Evolutionary conservation across 306 rosid species (phyloP).

Genomic region (Vachellia pachyceras): DNA sequence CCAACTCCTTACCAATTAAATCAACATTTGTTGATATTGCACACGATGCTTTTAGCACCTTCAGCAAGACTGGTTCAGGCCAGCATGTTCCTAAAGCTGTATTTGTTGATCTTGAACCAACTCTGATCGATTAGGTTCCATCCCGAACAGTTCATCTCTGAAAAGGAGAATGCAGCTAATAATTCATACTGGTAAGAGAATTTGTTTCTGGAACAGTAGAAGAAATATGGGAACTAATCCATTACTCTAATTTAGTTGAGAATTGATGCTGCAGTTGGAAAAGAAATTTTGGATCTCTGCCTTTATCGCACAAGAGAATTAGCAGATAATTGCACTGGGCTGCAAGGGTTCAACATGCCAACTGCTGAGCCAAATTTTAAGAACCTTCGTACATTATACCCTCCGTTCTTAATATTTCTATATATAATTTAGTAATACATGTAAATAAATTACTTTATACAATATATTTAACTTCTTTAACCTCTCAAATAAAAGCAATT

Average conservation of each 20-base stretch:
- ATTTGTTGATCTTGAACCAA: slow-evolving; percentile 91
- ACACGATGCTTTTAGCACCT: slow-evolving; percentile 83
- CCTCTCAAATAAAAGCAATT: no score
- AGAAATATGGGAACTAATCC: not conserved
- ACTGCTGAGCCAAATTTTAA: no score
- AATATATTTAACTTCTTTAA: no score
- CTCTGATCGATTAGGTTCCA: slow-evolving; percentile 96
- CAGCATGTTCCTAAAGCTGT: slow-evolving; percentile 95
- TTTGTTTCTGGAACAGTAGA: not conserved
- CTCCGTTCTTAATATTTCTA: no score
- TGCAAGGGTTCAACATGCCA: slow-evolving; percentile 56
- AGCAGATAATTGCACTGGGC: slow-evolving; percentile 96
- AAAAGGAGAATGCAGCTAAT: slow-evolving; percentile 96
- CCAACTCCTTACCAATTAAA: no score
- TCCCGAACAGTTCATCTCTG: slow-evolving; percentile 93
- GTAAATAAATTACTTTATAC: no score
- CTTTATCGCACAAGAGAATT: slow-evolving; percentile 85
- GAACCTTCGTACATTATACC: no score
- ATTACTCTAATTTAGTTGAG: not conserved
- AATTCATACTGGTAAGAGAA: slow-evolving; percentile 70
- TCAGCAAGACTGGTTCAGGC: no score
- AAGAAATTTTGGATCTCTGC: slow-evolving; percentile 93
- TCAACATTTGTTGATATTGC: no score
- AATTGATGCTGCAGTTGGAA: slow-evolving; percentile 55
- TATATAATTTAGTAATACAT: no score